Conservation (phyloP, 352 stramenopile genomes). For the Phytopythium ostracodes region DNA sequence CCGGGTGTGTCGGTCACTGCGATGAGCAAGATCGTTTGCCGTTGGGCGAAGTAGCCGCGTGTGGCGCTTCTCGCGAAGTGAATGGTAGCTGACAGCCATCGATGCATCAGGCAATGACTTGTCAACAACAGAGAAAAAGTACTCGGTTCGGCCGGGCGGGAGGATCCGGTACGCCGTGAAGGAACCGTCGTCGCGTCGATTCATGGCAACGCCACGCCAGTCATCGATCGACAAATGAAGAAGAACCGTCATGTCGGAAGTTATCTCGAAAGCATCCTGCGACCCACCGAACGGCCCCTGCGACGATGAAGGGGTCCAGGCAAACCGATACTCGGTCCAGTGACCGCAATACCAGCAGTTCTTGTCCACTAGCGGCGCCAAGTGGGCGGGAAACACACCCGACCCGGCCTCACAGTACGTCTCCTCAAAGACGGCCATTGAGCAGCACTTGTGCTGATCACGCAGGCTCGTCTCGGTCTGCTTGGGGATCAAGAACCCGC, state of each 20-base stretch:
- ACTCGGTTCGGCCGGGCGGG: slow-evolving; percentile 65
- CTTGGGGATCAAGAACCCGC: slow-evolving; percentile 62
- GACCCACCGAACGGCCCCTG: slow-evolving; percentile 35
- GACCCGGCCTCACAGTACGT: slow-evolving; percentile 53
- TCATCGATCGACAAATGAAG: slow-evolving; percentile 71
- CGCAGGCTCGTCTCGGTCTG: slow-evolving; percentile 29
- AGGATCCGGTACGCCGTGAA: slow-evolving; percentile 61
- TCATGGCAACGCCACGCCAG: slow-evolving; percentile 66
- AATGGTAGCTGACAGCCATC: slow-evolving; percentile 4
- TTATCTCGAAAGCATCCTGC: slow-evolving; percentile 25
- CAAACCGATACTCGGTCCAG: slow-evolving; percentile 73
- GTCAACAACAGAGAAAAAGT: slow-evolving; percentile 63
- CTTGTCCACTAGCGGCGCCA: slow-evolving; percentile 52
- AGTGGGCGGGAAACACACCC: slow-evolving; percentile 43
- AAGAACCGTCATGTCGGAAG: slow-evolving; percentile 31
- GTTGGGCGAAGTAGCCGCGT: slow-evolving; percentile 14
- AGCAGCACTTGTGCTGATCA: slow-evolving; percentile 77
- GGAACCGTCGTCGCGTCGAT: slow-evolving; percentile 46
- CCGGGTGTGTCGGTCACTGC: not conserved
- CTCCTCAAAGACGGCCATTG: slow-evolving; percentile 69
- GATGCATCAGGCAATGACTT: slow-evolving; percentile 1
- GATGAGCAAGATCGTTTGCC: not conserved
- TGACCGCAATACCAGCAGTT: slow-evolving; percentile 78
- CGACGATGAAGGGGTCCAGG: slow-evolving; percentile 41
- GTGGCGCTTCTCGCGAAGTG: slow-evolving; percentile 31